Base-by-base conservation (phyloP, 768 basidiomycete species). In the Mycena galericulata region DNA sequence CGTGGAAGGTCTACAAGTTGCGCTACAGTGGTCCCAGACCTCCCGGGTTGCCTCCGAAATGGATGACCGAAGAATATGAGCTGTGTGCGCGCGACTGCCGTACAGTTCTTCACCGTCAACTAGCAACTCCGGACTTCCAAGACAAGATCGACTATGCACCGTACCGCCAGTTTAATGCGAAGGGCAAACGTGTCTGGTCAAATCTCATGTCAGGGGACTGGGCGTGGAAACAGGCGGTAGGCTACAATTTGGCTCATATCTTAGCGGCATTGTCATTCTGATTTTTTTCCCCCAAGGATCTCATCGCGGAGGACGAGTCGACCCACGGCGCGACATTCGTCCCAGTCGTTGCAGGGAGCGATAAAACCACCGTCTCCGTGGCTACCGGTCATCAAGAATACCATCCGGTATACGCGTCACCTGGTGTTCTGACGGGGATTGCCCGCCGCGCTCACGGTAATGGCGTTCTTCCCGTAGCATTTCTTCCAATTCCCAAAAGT, bases 171-270 rank as follows among this genome's bases (percentile, higher is more conserved):
- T 78, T 74, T 56, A 65, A 69, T 41, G 24, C n/a, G 4, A 45
- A 36, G 14, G 73, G 68, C 3, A 57, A 76, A 6, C 62, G 73
- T 4, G 50, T 65, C 15, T 81, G 68, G 55, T 72, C 72, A 2
- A 76, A 80, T 62, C 53, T 82, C 2, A 80, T 83, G 79, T 82
- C 80, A 4, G 81, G 73, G 5, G 61, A 79, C 61, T 82, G 80
- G 80, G 72, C 77, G 1, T 78, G 72, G 71, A 68, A 64, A 26
- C 71, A 82, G 67, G 76, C 79, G n/a, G 81, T 82, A 65, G 15
- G 73, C n/a, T n/a, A n/a, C n/a, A n/a, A n/a, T n/a, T 58, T n/a
- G 36, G 32, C 20, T 22, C 32, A 29, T n/a, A 14, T 54, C n/a
- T n/a, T n/a, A n/a, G n/a, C n/a, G n/a, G 20, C 4, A 10, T 54